phyloP scores from a whole-genome alignment of 306 rosid species.

The Cucurbita argyrosperma region DNA sequence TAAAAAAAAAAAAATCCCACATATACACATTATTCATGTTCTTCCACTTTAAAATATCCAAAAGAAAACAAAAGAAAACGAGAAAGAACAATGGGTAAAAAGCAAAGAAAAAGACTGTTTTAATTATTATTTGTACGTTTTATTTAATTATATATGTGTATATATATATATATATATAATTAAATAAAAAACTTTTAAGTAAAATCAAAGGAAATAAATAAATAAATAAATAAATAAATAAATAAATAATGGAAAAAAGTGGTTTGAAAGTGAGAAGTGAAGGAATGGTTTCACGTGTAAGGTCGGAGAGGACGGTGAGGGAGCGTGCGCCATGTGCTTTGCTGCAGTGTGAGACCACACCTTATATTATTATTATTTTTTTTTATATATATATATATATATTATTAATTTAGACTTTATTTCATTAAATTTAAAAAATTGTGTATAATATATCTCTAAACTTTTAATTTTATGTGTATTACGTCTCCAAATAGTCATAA shows the following conservation, averaged over 20 bases:
- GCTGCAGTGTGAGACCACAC: slow-evolving; percentile 38
- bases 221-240: not conserved
- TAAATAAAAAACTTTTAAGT: not conserved
- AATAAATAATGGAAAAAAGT: no score
- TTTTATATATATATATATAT: no score
- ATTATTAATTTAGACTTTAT: no score
- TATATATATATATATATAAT: no score
- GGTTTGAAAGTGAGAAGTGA: not conserved
- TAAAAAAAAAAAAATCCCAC: not conserved
- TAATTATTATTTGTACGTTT: not conserved
- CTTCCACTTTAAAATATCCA: not conserved
- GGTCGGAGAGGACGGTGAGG: slow-evolving; percentile 28
- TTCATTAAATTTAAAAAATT: no score
- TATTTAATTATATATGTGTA: no score
- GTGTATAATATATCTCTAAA: no score
- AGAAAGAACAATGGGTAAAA: not conserved
- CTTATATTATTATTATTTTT: not conserved
- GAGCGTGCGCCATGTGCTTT: slow-evolving; percentile 72
- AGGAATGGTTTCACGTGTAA: slow-evolving; percentile 19
- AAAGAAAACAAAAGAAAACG: not conserved
- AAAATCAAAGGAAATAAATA: not conserved
- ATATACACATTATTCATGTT: not conserved
- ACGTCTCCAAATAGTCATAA: no score
- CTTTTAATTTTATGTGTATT: no score
- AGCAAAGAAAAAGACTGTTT: not conserved